Conservation (phyloP, 139 green algal species). For the Chlorella sp. region DNA sequence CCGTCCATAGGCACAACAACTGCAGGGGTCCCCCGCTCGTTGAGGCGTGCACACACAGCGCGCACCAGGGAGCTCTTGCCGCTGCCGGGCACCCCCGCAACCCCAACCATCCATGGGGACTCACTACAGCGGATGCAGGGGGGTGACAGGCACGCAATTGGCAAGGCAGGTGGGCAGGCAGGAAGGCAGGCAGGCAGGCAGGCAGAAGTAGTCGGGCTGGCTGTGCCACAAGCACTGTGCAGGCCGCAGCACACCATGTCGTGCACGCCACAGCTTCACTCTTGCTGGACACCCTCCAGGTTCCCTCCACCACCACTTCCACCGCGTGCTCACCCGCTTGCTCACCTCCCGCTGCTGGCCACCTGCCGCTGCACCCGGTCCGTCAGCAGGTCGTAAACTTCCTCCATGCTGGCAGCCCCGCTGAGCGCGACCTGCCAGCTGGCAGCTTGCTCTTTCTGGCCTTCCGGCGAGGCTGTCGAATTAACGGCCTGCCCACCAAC, state of each 20-base stretch:
- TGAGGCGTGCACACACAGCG: conserved; percentile 61
- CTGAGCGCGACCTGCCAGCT: neutral
- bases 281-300: neutral
- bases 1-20: conserved; percentile 81
- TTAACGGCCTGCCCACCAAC: too few relatives aligned
- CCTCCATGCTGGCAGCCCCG: conserved; percentile 33
- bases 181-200: neutral
- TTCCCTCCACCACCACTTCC: neutral
- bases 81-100: conserved; percentile 80
- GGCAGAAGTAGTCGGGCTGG: too few relatives aligned
- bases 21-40: conserved; percentile 53
- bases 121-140: neutral
- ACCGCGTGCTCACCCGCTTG: neutral
- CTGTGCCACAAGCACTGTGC: too few relatives aligned
- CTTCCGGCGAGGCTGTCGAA: too few relatives aligned
- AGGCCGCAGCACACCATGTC: too few relatives aligned
- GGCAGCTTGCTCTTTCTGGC: too few relatives aligned
- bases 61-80: conserved; percentile 84
- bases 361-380: conserved; percentile 3
- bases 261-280: too few relatives aligned
- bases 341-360: conserved; percentile 10
- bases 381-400: conserved; percentile 30
- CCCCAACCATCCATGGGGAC: conserved; percentile 67
- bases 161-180: neutral
- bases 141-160: neutral